These are phyloP conservation scores for Trichoderma sp. DNA, from an alignment of 2,329 filamentous ascomycete species.

Conservation along the genomic window DNA sequence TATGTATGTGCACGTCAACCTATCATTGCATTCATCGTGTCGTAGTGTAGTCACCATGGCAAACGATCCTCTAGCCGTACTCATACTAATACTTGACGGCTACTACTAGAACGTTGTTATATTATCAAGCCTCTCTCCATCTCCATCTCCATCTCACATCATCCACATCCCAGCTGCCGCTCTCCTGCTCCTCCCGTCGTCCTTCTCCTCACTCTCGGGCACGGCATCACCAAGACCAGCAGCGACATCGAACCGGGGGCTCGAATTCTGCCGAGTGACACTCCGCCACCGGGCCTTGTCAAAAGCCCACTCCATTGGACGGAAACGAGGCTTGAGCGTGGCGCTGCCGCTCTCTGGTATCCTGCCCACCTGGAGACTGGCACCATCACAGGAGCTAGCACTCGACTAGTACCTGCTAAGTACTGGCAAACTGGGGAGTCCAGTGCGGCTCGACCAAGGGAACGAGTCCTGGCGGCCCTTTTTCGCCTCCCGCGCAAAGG, in stretches of 20 bases:
- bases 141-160: not conserved
- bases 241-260: not conserved
- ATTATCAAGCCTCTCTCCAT: not conserved
- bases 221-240: not conserved
- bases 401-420: constrained; percentile 6
- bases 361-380: not conserved
- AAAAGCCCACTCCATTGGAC: constrained; percentile 2
- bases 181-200: not conserved
- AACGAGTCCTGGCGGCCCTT: not conserved
- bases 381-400: constrained; percentile 12
- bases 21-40: not conserved
- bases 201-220: constrained; percentile 2
- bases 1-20: constrained; percentile 6
- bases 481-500: constrained; percentile 11
- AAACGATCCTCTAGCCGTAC: not conserved
- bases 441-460: not conserved
- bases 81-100: not conserved
- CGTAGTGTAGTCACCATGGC: not conserved
- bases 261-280: constrained; percentile 21
- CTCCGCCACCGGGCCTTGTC: constrained; percentile 16
- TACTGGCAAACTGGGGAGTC: not conserved
- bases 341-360: constrained; percentile 6
- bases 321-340: constrained; percentile 9
- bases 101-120: not conserved
- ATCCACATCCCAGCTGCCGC: not conserved